phyloP scores from a whole-genome alignment of 192 early-diverging fungal genomes.

The Phlyctochytrium bullatum region DNA sequence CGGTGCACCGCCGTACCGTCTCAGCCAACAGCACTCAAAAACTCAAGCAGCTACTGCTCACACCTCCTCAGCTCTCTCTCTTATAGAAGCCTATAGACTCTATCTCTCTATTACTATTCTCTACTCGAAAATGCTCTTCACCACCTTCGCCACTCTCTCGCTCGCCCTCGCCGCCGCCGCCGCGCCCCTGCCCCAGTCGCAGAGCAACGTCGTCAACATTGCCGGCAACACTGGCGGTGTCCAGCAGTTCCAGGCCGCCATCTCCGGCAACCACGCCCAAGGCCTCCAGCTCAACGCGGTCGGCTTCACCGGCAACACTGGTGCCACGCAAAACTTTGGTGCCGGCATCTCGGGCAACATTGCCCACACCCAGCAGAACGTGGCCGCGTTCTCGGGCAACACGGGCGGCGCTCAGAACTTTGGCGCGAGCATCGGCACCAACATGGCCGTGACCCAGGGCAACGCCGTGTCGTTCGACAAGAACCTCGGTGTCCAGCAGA shows the following conservation, averaged over 20 bases:
- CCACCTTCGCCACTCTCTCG: background rate
- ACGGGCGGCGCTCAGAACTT: background rate
- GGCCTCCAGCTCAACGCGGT: background rate
- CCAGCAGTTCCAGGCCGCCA: background rate
- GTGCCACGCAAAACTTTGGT: background rate
- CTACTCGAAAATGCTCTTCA: slow-evolving; percentile 1
- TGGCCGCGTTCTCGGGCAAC: background rate
- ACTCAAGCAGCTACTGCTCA: background rate
- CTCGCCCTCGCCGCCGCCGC: background rate
- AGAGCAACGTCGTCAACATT: background rate
- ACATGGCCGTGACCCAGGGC: background rate
- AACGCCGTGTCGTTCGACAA: background rate
- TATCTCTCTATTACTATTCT: background rate
- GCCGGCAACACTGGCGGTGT: background rate
- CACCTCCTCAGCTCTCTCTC: background rate
- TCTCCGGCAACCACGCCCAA: background rate
- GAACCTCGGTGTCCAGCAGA: background rate
- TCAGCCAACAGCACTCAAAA: too few relatives aligned
- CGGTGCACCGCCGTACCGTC: background rate
- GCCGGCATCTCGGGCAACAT: background rate
- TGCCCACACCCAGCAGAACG: background rate
- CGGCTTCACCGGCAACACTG: background rate
- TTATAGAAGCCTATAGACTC: background rate
- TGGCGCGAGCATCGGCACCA: background rate
- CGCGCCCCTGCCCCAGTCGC: background rate